These are phyloP conservation scores for Erodium moschatum DNA, from an alignment of 441 rosid species.

Conservation along the genomic window DNA sequence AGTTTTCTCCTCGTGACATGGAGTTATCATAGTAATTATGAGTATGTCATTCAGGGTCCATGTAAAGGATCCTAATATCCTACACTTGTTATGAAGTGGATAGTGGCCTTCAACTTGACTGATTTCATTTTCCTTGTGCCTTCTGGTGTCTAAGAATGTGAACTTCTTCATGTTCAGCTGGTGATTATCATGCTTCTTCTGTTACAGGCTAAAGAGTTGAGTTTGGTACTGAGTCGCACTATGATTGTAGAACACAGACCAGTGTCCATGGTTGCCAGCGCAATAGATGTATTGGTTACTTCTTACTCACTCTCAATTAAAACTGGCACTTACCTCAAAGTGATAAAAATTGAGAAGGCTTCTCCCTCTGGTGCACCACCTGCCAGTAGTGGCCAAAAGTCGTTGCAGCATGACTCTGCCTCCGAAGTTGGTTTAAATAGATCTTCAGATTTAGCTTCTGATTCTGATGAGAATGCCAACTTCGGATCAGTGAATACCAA, in stretches of 20 bases:
- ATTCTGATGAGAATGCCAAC: slow-evolving; percentile 40
- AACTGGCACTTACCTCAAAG: slow-evolving; percentile 60
- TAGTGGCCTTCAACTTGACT: not conserved
- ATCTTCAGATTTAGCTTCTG: slow-evolving; percentile 38
- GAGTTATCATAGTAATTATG: not conserved
- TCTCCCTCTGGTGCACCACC: slow-evolving; percentile 33
- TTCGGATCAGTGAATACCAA: slow-evolving; percentile 31
- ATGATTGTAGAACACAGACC: slow-evolving; percentile 83
- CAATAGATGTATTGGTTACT: slow-evolving; percentile 64
- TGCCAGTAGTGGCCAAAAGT: slow-evolving; percentile 31
- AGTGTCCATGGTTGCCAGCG: slow-evolving; percentile 60
- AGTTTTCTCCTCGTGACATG: not conserved
- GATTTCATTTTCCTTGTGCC: not conserved
- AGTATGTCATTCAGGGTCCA: not conserved
- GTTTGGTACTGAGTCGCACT: slow-evolving; percentile 59
- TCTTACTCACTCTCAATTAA: slow-evolving; percentile 61
- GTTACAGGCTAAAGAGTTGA: slow-evolving; percentile 77
- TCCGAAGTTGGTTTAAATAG: slow-evolving; percentile 26
- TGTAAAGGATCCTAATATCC: not conserved
- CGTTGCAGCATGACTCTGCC: slow-evolving; percentile 23
- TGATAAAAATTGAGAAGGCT: slow-evolving; percentile 41
- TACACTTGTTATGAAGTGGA: not conserved
- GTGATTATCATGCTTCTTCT: slow-evolving; percentile 18
- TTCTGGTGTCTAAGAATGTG: not conserved
- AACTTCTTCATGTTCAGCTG: slow-evolving; percentile 9